These are phyloP conservation scores for Fragaria nilgerrensis DNA, from an alignment of 306 rosid genomes.

Conservation along the genomic window DNA sequence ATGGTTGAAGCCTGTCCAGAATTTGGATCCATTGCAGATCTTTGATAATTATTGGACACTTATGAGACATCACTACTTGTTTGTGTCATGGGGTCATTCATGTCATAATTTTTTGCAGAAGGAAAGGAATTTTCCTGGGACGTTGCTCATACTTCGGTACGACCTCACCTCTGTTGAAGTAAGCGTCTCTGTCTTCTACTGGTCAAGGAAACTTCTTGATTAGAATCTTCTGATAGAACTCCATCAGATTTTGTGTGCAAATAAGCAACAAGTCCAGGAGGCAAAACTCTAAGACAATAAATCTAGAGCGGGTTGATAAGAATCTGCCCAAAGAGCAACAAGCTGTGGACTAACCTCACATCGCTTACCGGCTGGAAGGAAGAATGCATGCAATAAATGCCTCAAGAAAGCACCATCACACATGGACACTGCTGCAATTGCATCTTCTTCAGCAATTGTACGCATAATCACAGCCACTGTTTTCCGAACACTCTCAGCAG, in stretches of 20 bases:
- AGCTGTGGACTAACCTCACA: slow-evolving; percentile 94
- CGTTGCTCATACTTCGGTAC: slow-evolving; percentile 64
- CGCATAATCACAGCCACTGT: slow-evolving; percentile 96
- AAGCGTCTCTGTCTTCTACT: slow-evolving; percentile 80
- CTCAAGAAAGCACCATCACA: slow-evolving; percentile 96
- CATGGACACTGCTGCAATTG: slow-evolving; percentile 99
- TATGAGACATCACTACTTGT: slow-evolving; percentile 40
- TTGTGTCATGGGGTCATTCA: slow-evolving; percentile 62
- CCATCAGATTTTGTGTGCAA: slow-evolving; percentile 90
- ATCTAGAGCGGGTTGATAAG: slow-evolving; percentile 92
- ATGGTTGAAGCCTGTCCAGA: slow-evolving; percentile 49
- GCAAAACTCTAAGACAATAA: slow-evolving; percentile 83
- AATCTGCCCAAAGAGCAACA: slow-evolving; percentile 99
- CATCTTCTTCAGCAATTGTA: slow-evolving; percentile 98
- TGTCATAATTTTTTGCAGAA: slow-evolving; percentile 57
- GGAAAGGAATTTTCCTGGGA: slow-evolving; percentile 72
- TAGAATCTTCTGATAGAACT: slow-evolving; percentile 50
- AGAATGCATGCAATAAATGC: slow-evolving; percentile 87
- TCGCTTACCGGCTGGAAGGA: slow-evolving; percentile 84
- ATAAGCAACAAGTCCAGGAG: slow-evolving; percentile 99
- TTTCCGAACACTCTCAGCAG: slow-evolving; percentile 96
- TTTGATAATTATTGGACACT: slow-evolving; percentile 45
- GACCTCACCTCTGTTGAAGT: slow-evolving; percentile 84
- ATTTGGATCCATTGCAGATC: slow-evolving; percentile 45
- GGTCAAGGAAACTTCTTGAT: slow-evolving; percentile 64